Base-by-base conservation (phyloP, 495 filamentous ascomycete species). In the Aspergillus kassunensis region DNA sequence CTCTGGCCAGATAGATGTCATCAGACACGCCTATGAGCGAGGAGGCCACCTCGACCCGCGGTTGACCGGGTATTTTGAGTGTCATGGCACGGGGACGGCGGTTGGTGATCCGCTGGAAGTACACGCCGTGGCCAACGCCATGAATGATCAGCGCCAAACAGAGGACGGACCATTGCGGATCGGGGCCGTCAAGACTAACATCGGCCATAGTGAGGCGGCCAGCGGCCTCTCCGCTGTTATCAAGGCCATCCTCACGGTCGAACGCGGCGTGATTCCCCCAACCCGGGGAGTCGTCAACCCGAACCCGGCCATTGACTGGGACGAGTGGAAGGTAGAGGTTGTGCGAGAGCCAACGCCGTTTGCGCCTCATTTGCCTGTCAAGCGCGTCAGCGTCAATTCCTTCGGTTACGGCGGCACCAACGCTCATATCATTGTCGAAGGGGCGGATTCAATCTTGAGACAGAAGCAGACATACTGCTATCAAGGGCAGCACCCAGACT, bases 21-120 rank as follows among this genome's bases (percentile, higher is more conserved):
- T 49, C 54, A 58, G n/a, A 59, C 44, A 60, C 24, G 64, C 66
- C 0, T 70, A 72, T 44, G 5, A 39, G 1, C 29, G 39, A 1
- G 39, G 20, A 8, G 39, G 39, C 3, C 9, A 16, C 12, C 21
- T 42, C 1, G 39, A 42, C 8, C 39, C 39, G 4, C 30, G 30
- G 4, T 11, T 33, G 30, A 33, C 30, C 4, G 30, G 30, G 16
- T 83, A 75, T 44, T 59, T 72, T 21, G 70, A 73, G 57, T 57
- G 61, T 2, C 71, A 73, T 44, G 64, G 64, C 1, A 66, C 61
- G 0, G 83, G 81, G 13, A 87, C 83, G 2, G 59, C 64, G 1
- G 66, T 71, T 5, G 83, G 83, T 12, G 85, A 87, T 58, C 81
- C 82, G 0, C 79, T 78, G 2, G 84, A 87, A 55, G 63, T 33